These are phyloP conservation scores for Tritrichomonas foetus DNA, from an alignment of 208 protist species.

Conservation along the genomic window DNA sequence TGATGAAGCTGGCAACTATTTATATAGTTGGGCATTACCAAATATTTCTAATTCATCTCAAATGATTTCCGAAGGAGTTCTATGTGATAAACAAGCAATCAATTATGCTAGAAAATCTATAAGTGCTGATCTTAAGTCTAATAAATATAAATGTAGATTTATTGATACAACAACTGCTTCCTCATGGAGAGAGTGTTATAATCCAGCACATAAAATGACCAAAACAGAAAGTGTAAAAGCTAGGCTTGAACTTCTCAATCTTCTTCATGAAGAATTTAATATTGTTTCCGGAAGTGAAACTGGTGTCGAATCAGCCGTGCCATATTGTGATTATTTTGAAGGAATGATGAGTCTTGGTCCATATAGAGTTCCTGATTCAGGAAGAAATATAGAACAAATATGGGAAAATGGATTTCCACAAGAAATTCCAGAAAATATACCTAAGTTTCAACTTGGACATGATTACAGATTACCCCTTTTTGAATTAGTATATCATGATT, in stretches of 20 bases:
- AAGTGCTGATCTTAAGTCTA: neutral
- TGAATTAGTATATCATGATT: slow-evolving; percentile 25
- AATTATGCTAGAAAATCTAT: neutral
- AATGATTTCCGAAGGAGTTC: neutral
- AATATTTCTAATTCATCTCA: neutral
- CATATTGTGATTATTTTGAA: neutral
- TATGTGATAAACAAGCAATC: neutral
- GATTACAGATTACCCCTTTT: neutral
- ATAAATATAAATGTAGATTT: neutral
- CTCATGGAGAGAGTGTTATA: neutral
- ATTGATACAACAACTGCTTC: slow-evolving; percentile 18
- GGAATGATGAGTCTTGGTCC: slow-evolving; percentile 8
- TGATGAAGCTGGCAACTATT: neutral
- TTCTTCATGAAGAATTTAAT: neutral
- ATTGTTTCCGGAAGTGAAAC: neutral
- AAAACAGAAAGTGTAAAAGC: neutral
- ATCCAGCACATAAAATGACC: neutral
- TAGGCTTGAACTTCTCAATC: neutral
- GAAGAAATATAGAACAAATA: neutral
- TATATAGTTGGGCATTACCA: neutral
- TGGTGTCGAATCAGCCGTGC: neutral
- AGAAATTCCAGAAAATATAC: neutral
- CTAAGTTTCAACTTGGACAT: neutral
- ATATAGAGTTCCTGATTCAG: neutral
- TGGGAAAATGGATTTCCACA: too few species aligned